Conservation (phyloP, 306 rosid genomes). For the Quercus dentata region DNA sequence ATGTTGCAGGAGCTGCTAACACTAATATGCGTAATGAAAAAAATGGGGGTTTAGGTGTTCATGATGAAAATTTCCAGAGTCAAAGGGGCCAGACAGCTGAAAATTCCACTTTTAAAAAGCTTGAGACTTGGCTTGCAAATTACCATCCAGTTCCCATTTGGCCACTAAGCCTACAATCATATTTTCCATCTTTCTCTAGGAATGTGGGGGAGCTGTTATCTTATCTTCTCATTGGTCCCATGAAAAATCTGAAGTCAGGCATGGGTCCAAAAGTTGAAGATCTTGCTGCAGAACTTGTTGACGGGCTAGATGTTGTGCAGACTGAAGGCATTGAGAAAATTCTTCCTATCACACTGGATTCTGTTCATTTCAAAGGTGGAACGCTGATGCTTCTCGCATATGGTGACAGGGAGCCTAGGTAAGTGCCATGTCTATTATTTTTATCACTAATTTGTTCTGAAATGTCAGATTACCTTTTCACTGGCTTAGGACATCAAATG, state of each 20-base stretch:
- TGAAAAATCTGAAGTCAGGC: constrained; percentile 49
- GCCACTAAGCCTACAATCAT: constrained; percentile 38
- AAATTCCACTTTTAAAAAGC: constrained; percentile 29
- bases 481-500: neutral
- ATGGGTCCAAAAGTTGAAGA: constrained; percentile 45
- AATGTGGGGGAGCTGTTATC: constrained; percentile 42
- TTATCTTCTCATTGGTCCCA: constrained; percentile 33
- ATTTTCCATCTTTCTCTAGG: constrained; percentile 39
- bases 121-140: constrained; percentile 28
- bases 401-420: constrained; percentile 92
- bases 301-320: constrained; percentile 39
- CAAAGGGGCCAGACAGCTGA: constrained; percentile 33
- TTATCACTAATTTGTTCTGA: constrained; percentile 18
- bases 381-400: constrained; percentile 85
- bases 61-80: constrained; percentile 25
- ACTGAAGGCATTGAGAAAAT: constrained; percentile 44
- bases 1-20: constrained; percentile 28
- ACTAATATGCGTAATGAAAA: constrained; percentile 22
- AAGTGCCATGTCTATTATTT: constrained; percentile 27
- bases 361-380: constrained; percentile 82
- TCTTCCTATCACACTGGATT: constrained; percentile 75
- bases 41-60: constrained; percentile 31
- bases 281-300: constrained; percentile 47
- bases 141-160: constrained; percentile 36
- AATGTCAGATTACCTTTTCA: constrained; percentile 7